phyloP scores from a whole-genome alignment of 2,329 filamentous ascomycete genomes.

The Stagonosporopsis tanaceti region DNA sequence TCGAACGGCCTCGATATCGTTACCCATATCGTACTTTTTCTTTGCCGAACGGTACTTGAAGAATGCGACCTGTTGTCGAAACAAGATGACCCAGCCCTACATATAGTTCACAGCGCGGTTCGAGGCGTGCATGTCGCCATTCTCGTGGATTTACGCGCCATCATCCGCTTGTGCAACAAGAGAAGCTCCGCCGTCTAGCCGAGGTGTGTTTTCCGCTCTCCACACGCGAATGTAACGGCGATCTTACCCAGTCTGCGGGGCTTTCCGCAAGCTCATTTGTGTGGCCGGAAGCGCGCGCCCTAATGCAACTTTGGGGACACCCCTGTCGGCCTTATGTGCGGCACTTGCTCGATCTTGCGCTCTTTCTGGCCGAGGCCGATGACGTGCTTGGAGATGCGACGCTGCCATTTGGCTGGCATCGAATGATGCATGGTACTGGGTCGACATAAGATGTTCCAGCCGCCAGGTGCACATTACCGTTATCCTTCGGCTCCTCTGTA shows the following conservation, averaged over 20 bases:
- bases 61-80: background rate
- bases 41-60: background rate
- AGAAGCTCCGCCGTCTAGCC: conserved; percentile 24
- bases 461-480: conserved; percentile 8
- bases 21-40: conserved; percentile 25
- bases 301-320: conserved; percentile 6
- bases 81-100: background rate
- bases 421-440: conserved; percentile 6
- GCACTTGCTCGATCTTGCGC: conserved; percentile 9
- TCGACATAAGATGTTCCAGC: conserved; percentile 18
- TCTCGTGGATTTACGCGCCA: conserved; percentile 20
- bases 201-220: conserved; percentile 18
- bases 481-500: conserved; percentile 1
- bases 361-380: conserved; percentile 26
- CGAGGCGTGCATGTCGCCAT: conserved; percentile 35
- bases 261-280: conserved; percentile 14
- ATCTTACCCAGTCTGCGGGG: conserved; percentile 14
- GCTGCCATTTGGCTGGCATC: background rate
- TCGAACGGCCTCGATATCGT: conserved; percentile 35
- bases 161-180: conserved; percentile 24
- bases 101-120: conserved; percentile 8
- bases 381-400: conserved; percentile 27
- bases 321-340: conserved; percentile 13
- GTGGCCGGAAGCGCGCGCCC: conserved; percentile 4
- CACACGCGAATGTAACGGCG: background rate